Percentiles rank a stretch among this genome's conserved stretches.
These are phyloP conservation scores for Gardenia jasminoides DNA, from an alignment of 257 asterid species.

Conservation along the genomic window DNA sequence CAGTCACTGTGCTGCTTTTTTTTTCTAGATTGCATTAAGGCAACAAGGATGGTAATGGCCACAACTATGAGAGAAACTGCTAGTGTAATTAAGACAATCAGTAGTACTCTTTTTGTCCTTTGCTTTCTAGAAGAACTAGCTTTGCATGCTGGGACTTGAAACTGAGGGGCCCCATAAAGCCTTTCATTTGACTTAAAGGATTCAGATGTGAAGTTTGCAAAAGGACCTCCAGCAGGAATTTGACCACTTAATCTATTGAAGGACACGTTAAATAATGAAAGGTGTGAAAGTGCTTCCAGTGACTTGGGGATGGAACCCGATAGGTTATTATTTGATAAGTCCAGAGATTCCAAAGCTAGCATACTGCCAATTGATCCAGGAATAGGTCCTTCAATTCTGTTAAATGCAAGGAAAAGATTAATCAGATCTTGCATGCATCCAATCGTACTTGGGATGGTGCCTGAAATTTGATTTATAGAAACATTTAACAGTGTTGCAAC, in stretches of 20 bases:
- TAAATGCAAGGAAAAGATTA: too few species aligned
- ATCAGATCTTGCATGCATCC: too few species aligned
- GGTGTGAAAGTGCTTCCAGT: constrained; percentile 16
- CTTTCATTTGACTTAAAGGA: constrained; percentile 16
- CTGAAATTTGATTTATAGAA: too few species aligned
- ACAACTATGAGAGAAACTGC: too few species aligned
- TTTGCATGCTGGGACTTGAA: constrained; percentile 1
- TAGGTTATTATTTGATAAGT: background rate
- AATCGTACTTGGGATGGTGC: too few species aligned
- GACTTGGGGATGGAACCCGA: constrained; percentile 21
- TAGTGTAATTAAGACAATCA: too few species aligned
- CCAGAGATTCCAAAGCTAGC: constrained; percentile 23
- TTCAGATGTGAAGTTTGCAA: constrained; percentile 13
- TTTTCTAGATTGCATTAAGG: too few species aligned
- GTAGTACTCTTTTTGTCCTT: constrained; percentile 4
- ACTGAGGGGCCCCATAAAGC: constrained; percentile 10
- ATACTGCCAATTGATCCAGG: background rate
- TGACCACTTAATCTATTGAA: constrained; percentile 19
- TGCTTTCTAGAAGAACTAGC: background rate
- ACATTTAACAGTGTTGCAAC: too few species aligned
- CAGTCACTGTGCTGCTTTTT: too few species aligned
- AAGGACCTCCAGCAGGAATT: constrained; percentile 20
- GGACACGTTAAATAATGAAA: constrained; percentile 10
- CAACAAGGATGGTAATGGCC: too few species aligned
- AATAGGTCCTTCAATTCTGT: too few species aligned